phyloP scores from a whole-genome alignment of 2,329 filamentous ascomycete genomes.

The Blastomyces silverae region DNA sequence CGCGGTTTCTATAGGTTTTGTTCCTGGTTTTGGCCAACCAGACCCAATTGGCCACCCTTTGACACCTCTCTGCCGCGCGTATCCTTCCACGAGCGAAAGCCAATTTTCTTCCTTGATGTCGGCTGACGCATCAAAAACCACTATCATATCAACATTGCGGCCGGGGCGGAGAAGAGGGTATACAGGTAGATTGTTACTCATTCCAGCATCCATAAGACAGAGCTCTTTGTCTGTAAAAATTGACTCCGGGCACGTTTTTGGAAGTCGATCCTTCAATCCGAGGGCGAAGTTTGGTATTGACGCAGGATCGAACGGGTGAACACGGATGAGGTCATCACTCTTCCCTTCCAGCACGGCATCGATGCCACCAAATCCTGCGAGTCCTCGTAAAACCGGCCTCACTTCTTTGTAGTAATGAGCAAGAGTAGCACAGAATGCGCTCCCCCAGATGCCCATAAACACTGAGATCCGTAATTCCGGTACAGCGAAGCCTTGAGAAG shows the following conservation, averaged over 20 bases:
- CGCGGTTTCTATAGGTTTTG: slow-evolving; percentile 54
- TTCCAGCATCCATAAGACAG: slow-evolving; percentile 91
- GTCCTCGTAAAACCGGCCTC: slow-evolving; percentile 66
- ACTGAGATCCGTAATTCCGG: slow-evolving; percentile 80
- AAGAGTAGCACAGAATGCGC: slow-evolving; percentile 89
- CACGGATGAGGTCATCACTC: slow-evolving; percentile 77
- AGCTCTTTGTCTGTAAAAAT: slow-evolving; percentile 65
- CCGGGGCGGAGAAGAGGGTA: slow-evolving; percentile 88
- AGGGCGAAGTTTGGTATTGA: slow-evolving; percentile 83
- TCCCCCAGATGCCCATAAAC: slow-evolving; percentile 91
- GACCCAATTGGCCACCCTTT: slow-evolving; percentile 91
- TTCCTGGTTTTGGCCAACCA: slow-evolving; percentile 64
- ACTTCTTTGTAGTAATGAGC: slow-evolving; percentile 96
- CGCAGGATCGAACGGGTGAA: slow-evolving; percentile 91
- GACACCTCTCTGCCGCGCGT: slow-evolving; percentile 79
- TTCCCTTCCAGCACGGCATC: slow-evolving; percentile 77
- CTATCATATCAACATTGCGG: slow-evolving; percentile 77
- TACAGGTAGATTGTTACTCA: slow-evolving; percentile 96
- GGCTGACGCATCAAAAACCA: slow-evolving; percentile 90
- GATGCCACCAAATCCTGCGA: slow-evolving; percentile 68
- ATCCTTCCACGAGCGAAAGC: slow-evolving; percentile 90
- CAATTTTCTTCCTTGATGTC: slow-evolving; percentile 94
- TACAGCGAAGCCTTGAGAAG: slow-evolving; percentile 60
- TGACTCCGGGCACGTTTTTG: slow-evolving; percentile 68
- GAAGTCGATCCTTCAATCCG: slow-evolving; percentile 69